A percentile compares a stretch with the other conserved stretches of the same genome.
Conservation (phyloP, 352 stramenopile species). For the Globisporangium polare region DNA sequence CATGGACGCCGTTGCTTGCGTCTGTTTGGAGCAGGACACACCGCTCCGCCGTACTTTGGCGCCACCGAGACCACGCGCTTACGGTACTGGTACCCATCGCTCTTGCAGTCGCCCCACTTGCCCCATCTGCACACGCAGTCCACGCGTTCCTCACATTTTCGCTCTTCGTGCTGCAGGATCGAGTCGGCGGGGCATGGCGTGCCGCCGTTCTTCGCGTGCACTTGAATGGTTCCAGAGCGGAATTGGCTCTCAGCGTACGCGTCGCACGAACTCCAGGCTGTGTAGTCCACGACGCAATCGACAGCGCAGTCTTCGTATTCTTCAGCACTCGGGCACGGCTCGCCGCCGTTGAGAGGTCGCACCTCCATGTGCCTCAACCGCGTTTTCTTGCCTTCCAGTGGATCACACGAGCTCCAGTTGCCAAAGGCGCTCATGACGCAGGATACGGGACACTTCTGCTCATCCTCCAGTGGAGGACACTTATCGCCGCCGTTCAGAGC, state of each 20-base stretch:
- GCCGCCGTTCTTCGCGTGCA: slow-evolving; percentile 2
- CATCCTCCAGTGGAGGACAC: slow-evolving; percentile 27
- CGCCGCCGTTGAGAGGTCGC: slow-evolving; percentile 27
- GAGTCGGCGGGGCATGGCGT: neutral
- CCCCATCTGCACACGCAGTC: slow-evolving; percentile 17
- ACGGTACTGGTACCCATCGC: slow-evolving; percentile 31
- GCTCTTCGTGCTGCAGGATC: slow-evolving; percentile 8
- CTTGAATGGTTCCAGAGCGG: slow-evolving; percentile 1
- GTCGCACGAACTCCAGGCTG: slow-evolving; percentile 26
- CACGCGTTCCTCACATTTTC: neutral
- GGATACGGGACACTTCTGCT: slow-evolving; percentile 34
- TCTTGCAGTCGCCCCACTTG: slow-evolving; percentile 4
- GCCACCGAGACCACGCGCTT: slow-evolving; percentile 26
- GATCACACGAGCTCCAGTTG: slow-evolving; percentile 35
- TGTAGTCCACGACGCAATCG: slow-evolving; percentile 42
- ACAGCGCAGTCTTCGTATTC: slow-evolving; percentile 32
- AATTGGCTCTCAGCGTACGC: neutral
- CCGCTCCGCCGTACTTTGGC: slow-evolving; percentile 27
- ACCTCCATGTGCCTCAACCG: slow-evolving; percentile 26
- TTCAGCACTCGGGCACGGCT: slow-evolving; percentile 19
- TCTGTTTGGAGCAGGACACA: slow-evolving; percentile 22
- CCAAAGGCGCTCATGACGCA: slow-evolving; percentile 34
- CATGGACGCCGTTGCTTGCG: slow-evolving; percentile 13
- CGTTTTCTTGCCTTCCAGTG: slow-evolving; percentile 10
- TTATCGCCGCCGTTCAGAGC: slow-evolving; percentile 29